Conservation (phyloP, 371 early-diverging fungal genomes). For the Syncephalastrum sp. region DNA sequence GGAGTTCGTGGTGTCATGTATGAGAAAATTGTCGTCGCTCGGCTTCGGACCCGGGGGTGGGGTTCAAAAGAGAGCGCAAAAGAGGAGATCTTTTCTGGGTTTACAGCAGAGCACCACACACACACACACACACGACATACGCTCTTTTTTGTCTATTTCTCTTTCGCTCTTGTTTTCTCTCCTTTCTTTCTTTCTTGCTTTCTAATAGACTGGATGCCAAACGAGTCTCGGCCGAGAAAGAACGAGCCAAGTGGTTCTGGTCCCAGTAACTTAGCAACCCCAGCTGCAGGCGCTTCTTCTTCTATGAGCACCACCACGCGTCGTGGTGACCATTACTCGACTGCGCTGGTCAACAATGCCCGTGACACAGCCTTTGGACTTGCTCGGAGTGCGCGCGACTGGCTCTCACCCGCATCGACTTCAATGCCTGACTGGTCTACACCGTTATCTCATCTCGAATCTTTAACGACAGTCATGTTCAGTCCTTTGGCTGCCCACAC, state of each 20-base stretch:
- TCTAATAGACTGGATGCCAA: background rate
- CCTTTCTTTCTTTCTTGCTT: constrained; percentile 1
- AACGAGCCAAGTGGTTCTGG: no score
- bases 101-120: background rate
- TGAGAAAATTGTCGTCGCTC: no score
- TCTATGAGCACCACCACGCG: background rate
- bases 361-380: constrained; percentile 30
- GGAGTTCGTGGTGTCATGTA: no score
- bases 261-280: background rate
- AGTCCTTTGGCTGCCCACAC: constrained; percentile 48
- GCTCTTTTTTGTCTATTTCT: background rate
- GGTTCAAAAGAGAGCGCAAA: no score
- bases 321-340: constrained; percentile 10
- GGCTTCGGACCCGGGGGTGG: no score
- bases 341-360: constrained; percentile 22
- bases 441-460: constrained; percentile 40
- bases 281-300: background rate
- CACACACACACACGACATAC: background rate
- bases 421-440: constrained; percentile 30
- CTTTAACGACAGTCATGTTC: constrained; percentile 48
- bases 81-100: no score
- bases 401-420: constrained; percentile 27
- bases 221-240: no score
- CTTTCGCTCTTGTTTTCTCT: background rate
- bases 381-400: constrained; percentile 35